Base-by-base conservation (phyloP, 139 green algal species). In the Coccomyxa sp. region DNA sequence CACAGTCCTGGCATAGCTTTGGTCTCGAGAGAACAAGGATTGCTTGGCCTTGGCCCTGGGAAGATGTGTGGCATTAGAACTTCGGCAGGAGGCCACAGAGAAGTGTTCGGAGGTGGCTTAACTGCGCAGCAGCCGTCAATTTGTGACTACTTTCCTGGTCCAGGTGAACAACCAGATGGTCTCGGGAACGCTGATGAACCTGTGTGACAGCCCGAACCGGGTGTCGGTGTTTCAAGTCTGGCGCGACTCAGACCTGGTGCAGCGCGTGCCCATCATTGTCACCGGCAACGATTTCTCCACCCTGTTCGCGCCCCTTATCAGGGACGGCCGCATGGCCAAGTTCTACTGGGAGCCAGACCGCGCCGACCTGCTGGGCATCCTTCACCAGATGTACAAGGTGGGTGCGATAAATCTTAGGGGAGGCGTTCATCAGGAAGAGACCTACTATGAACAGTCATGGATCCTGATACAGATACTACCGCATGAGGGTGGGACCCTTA, bases 221-320 rank as follows among this genome's bases (percentile, higher is more conserved):
- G 63, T 71, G 63, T 71, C 63, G 1, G 63, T 71, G 63, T 71
- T 71, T 9, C 63, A 71, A 71, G 63, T 71, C 7, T 71, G 63
- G 63, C 63, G 63, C 63, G 63, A 71, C 21, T 71, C 63, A 9
- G 63, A 71, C 63, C 38, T 75, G 18, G 13, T 63, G 21, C 17
- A 58, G 83, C 82, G 94, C 23, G 88, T 93, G 32, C 94, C 94
- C 58, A 94, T 97, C 86, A 92, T 97, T 31, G 90, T 95, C 30
- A 97, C 93, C n/a, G 91, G 83, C 83, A 92, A 90, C 58, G 86
- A 91, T 60, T 81, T 91, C 21, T 85, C 45, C 13, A 60, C 68
- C 13, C 84, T 99, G 58, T 99, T 96, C 89, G 97, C 97, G 13
- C 97, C 97, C 17, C 91, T 99, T 21, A 92, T 98, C 63, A 90